Conservation (phyloP, 495 filamentous ascomycete species). For the Penicillium paradoxum region DNA sequence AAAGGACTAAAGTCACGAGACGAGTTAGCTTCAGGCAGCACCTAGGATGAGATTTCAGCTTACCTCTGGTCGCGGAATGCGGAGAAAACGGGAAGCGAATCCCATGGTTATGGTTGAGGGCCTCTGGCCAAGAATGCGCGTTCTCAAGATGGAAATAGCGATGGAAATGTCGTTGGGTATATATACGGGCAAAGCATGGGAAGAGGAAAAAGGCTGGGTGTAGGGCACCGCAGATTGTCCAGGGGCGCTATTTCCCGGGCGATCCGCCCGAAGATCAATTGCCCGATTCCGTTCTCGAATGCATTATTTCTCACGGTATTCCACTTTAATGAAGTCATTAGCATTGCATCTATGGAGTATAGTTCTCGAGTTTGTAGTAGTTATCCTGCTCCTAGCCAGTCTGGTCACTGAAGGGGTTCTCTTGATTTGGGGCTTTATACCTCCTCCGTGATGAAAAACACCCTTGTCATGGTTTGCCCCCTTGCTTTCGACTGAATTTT, state of each 20-base stretch:
- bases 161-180: slow-evolving; percentile 16
- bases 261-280: slow-evolving; percentile 20
- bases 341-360: too few species aligned
- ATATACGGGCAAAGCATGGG: slow-evolving; percentile 6
- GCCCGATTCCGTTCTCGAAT: not conserved
- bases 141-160: slow-evolving; percentile 8
- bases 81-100: slow-evolving; percentile 44
- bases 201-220: slow-evolving; percentile 22
- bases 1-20: slow-evolving; percentile 50
- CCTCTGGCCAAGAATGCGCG: slow-evolving; percentile 6
- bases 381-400: too few species aligned
- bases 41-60: slow-evolving; percentile 21
- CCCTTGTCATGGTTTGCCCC: not conserved
- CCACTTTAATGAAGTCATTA: not conserved
- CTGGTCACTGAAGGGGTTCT: too few species aligned
- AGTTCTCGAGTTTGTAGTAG: too few species aligned
- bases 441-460: too few species aligned
- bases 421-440: too few species aligned
- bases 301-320: not conserved
- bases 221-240: slow-evolving; percentile 20
- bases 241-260: slow-evolving; percentile 23
- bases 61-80: slow-evolving; percentile 58
- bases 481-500: not conserved
- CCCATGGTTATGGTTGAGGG: slow-evolving; percentile 35
- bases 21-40: slow-evolving; percentile 18